Evolutionary conservation across 2,329 filamentous ascomycete genomes (phyloP), one percentile per base, ranked within the genome.

Genomic region (Rutstroemia sp.): DNA sequence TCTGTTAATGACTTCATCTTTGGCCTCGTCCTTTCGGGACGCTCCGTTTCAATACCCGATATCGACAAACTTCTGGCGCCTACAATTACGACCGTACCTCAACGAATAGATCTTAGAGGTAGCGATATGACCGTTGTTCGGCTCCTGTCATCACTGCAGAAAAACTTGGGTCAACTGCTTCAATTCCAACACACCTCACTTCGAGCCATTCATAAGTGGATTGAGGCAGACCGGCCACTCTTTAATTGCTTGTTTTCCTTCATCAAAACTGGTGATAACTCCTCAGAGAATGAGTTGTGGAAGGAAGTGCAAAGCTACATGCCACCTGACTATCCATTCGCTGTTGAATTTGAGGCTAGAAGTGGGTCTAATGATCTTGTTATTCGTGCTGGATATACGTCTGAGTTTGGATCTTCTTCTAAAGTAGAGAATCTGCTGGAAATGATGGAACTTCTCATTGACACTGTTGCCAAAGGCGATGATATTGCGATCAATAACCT

Each of bases 51-150:
- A 2, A 39, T 75, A 3, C 59, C 66, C 5, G 69, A 70, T 5
- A 69, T 74, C 25, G 72, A 74, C 57, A 62, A 69, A 16, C 74
- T 75, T 49, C 69, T 71, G 57, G 73, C 73, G 1, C 73, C 73
- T 5, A 71, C 73, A 63, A 73, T 75, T 44, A 71, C 72, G 2
- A 75, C 73, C 2, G 66, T 75, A 2, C 73, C 73, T 8, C 65
- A 74, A 14, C 70, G 72, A 14, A 66, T 75, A 7, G 51, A 37
- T 47, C 51, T 53, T n/a, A 37, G 49, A 21, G 30, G 41, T 7
- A 42, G 3, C 4, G 38, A 52, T 19, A 18, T 23, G 5, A 52
- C 49, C 1, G 19, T 52, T n/a, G 16, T 52, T 1, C 21, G 27
- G 6, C 25, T 52, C 16, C 27, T 52, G 23, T 42, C 49, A 8